Conservation (phyloP, 768 basidiomycete genomes). For the Sistotremastrum niveocremeum region DNA sequence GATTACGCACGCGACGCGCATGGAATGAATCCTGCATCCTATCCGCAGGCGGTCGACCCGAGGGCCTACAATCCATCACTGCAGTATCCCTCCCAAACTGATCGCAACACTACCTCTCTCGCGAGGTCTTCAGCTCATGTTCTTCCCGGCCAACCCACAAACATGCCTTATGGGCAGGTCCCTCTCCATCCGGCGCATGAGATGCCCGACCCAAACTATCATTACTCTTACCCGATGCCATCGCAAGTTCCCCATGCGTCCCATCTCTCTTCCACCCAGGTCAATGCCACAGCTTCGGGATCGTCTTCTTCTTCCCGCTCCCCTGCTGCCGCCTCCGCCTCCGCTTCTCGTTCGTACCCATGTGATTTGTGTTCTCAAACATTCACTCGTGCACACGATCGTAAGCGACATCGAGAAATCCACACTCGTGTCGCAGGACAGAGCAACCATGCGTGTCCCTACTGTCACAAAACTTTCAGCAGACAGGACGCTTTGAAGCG, state of each 20-base stretch:
- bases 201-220: too few relatives aligned
- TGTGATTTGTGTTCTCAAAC: conserved; percentile 69
- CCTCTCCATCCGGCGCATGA: too few relatives aligned
- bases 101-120: too few relatives aligned
- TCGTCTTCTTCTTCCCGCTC: neutral
- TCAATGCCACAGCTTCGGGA: neutral
- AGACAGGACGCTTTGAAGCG: conserved; percentile 70
- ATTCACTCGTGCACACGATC: conserved; percentile 70
- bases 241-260: neutral
- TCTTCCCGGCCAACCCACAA: too few relatives aligned
- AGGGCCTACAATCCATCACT: too few relatives aligned
- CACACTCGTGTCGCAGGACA: conserved; percentile 45
- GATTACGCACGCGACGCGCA: too few relatives aligned
- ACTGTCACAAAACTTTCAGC: conserved; percentile 68
- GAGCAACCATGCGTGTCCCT: conserved; percentile 54
- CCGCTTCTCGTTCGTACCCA: conserved; percentile 27
- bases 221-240: too few relatives aligned
- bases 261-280: neutral
- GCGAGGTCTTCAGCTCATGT: too few relatives aligned
- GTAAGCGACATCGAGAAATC: conserved; percentile 70
- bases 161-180: too few relatives aligned
- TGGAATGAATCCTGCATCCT: too few relatives aligned
- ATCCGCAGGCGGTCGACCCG: too few relatives aligned
- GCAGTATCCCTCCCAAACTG: too few relatives aligned
- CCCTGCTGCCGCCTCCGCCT: conserved; percentile 10